These are phyloP conservation scores for Coccinonectria pachysandricola DNA, from an alignment of 2,329 filamentous ascomycete species.

Conservation along the genomic window DNA sequence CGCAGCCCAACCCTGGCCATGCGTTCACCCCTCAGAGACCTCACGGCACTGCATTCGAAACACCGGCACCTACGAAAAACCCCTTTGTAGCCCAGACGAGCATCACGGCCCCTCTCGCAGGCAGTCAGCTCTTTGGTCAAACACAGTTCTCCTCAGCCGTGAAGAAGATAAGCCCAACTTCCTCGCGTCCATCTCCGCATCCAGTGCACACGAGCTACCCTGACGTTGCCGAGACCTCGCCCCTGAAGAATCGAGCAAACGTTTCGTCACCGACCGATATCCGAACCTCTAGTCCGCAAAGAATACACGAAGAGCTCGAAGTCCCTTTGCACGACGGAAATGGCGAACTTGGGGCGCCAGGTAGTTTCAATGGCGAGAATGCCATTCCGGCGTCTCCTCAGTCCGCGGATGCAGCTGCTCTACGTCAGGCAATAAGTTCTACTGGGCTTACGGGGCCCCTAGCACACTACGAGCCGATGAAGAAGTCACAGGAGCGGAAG, in stretches of 20 bases:
- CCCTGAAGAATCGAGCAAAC: constrained; percentile 38
- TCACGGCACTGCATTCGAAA: constrained; percentile 30
- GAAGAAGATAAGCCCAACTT: constrained; percentile 43
- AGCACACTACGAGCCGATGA: constrained; percentile 35
- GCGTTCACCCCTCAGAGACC: constrained; percentile 23
- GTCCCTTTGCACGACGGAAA: constrained; percentile 15
- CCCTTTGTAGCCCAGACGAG: constrained; percentile 32
- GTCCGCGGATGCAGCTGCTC: too few species aligned
- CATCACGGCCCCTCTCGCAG: constrained; percentile 25
- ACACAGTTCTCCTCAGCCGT: constrained; percentile 44
- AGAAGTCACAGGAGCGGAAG: constrained; percentile 34
- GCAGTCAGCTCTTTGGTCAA: constrained; percentile 43
- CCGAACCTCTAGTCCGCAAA: constrained; percentile 31
- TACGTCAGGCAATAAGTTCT: constrained; percentile 9
- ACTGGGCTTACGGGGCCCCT: constrained; percentile 23
- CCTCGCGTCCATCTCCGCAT: constrained; percentile 45
- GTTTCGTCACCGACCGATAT: constrained; percentile 34
- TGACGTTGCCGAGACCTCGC: constrained; percentile 34
- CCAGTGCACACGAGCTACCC: constrained; percentile 38
- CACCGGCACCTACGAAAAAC: constrained; percentile 38
- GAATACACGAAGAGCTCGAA: constrained; percentile 21
- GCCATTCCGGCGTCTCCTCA: constrained; percentile 29
- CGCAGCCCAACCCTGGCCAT: constrained; percentile 22
- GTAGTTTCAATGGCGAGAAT: constrained; percentile 19
- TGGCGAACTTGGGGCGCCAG: constrained; percentile 9